Percentiles rank a stretch among this genome's conserved stretches.
Conservation (phyloP, 768 basidiomycete genomes). For the Tylopilus plumbeoviolaceoides region DNA sequence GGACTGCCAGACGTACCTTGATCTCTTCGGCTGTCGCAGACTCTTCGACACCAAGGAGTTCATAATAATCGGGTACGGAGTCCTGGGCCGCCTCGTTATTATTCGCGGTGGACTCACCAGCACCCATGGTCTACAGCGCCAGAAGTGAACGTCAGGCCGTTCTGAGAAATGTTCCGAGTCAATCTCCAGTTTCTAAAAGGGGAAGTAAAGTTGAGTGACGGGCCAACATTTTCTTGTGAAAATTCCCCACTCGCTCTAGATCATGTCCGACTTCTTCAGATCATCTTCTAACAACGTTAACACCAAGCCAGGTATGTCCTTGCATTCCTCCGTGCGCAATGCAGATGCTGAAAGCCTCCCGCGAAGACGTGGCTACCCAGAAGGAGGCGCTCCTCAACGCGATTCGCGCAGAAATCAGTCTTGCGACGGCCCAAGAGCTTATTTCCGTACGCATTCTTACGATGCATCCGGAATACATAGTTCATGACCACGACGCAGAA, state of each 20-base stretch:
- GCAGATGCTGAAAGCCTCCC: neutral
- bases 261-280: slow-evolving; percentile 56
- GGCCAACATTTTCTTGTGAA: neutral
- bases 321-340: neutral
- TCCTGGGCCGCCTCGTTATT: slow-evolving; percentile 23
- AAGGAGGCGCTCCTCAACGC: slow-evolving; percentile 52
- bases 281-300: slow-evolving; percentile 25
- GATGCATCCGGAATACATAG: neutral
- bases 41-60: slow-evolving; percentile 76
- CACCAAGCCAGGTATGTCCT: slow-evolving; percentile 23
- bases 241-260: neutral
- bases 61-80: slow-evolving; percentile 66
- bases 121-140: slow-evolving; percentile 50
- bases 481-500: slow-evolving; percentile 43
- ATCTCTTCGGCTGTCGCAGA: slow-evolving; percentile 85
- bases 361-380: slow-evolving; percentile 33
- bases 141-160: neutral
- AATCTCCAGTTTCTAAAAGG: neutral
- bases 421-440: slow-evolving; percentile 76
- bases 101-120: slow-evolving; percentile 55
- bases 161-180: neutral
- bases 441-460: slow-evolving; percentile 53
- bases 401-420: slow-evolving; percentile 65
- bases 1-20: slow-evolving; percentile 46
- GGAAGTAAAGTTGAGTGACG: no score